Conservation (phyloP, 768 basidiomycete genomes). For the Lentinula detonsa region DNA sequence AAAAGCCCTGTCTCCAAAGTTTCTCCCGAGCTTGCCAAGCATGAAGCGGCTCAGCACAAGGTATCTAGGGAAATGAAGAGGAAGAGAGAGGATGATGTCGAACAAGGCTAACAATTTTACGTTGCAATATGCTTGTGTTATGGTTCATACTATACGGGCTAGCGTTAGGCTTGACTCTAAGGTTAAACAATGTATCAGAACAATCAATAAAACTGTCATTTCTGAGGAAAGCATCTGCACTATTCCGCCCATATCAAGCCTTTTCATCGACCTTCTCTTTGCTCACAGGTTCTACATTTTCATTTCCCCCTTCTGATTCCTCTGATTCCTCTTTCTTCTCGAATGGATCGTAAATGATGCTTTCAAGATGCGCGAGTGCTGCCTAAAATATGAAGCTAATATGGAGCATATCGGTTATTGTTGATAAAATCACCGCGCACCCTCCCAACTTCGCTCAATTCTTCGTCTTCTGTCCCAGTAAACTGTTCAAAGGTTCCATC, state of each 20-base stretch:
- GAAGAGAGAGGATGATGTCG: conserved; percentile 81
- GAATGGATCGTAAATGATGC: conserved; percentile 62
- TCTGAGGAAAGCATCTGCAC: not conserved
- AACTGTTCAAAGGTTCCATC: conserved; percentile 51
- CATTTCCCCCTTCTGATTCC: not conserved
- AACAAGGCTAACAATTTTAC: conserved; percentile 19
- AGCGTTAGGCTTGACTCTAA: too few species aligned
- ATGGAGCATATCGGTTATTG: conserved; percentile 74
- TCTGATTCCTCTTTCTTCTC: conserved; percentile 9
- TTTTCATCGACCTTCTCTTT: not conserved
- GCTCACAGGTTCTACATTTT: not conserved
- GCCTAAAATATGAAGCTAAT: conserved; percentile 63
- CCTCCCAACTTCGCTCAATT: conserved; percentile 85
- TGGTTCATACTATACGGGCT: too few species aligned
- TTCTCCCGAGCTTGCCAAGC: conserved; percentile 80
- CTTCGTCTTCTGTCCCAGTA: conserved; percentile 55
- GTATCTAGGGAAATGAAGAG: conserved; percentile 94
- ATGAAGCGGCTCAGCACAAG: conserved; percentile 87
- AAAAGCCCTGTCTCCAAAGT: conserved; percentile 94
- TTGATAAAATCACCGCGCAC: conserved; percentile 87
- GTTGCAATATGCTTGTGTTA: too few species aligned
- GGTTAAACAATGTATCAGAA: too few species aligned
- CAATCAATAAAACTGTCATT: too few species aligned
- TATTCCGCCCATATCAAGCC: not conserved
- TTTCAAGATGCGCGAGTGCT: conserved; percentile 76